Evolutionary conservation across 352 stramenopile species (phyloP).

Genomic region (Phytophthora pinifolia): DNA sequence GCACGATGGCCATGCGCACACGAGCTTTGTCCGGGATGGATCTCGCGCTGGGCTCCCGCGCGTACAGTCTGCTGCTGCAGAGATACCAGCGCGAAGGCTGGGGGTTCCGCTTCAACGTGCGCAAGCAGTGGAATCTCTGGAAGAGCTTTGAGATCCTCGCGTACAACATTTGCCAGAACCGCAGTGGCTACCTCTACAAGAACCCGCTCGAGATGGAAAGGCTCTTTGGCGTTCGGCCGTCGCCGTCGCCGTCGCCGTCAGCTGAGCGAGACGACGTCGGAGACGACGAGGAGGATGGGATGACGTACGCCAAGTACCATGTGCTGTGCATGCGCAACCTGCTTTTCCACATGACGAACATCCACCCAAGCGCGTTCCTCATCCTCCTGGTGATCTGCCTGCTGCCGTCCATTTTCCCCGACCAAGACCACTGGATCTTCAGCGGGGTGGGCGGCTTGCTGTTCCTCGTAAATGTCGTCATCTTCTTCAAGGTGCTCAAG

Average conservation of each 20-base stretch:
- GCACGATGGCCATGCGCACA: conserved; percentile 32
- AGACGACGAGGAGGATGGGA: conserved; percentile 27
- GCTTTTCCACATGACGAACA: conserved; percentile 77
- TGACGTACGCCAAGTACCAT: conserved; percentile 78
- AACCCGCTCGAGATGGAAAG: conserved; percentile 83
- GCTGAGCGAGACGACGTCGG: conserved; percentile 9
- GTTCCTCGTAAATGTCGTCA: conserved; percentile 69
- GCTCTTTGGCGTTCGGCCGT: conserved; percentile 58
- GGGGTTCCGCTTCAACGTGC: conserved; percentile 75
- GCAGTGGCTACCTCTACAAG: conserved; percentile 89
- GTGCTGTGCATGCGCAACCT: conserved; percentile 87
- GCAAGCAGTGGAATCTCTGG: conserved; percentile 85
- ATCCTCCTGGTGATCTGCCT: conserved; percentile 75
- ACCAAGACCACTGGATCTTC: conserved; percentile 78
- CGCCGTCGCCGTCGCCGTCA: conserved; percentile 9
- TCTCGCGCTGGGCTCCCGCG: conserved; percentile 66
- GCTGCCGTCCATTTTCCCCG: conserved; percentile 60
- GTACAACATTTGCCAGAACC: conserved; percentile 89
- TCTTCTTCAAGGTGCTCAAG: conserved; percentile 84
- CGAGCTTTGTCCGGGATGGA: conserved; percentile 72
- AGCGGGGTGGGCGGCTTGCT: conserved; percentile 55
- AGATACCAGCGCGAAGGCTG: conserved; percentile 81
- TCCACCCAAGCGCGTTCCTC: conserved; percentile 78
- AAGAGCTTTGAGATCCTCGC: conserved; percentile 88
- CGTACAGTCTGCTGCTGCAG: conserved; percentile 74